phyloP scores from a whole-genome alignment of 78 protist species.

The Blattamonas nauphoetae region DNA sequence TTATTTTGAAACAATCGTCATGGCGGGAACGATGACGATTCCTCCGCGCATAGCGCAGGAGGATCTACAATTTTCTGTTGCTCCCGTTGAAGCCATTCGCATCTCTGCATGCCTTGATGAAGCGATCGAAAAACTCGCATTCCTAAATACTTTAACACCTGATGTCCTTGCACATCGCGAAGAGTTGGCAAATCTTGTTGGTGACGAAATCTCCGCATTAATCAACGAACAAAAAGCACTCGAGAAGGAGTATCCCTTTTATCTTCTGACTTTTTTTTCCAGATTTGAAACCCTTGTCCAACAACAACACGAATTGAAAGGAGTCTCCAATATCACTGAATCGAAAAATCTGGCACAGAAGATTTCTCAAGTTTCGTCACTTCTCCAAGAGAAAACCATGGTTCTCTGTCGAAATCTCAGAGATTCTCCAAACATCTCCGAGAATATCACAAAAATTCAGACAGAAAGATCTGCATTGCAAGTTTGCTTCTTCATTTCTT shows the following conservation, averaged over 20 bases:
- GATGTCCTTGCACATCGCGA: constrained; percentile 38
- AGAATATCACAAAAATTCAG: constrained; percentile 25
- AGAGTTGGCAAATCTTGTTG: constrained; percentile 25
- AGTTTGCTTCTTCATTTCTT: no score
- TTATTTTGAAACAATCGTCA: no score
- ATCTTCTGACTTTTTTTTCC: not conserved
- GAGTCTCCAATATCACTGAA: not conserved
- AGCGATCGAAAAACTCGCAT: constrained; percentile 21
- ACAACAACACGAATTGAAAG: constrained; percentile 14
- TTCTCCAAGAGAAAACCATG: constrained; percentile 18
- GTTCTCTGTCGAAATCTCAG: constrained; percentile 17
- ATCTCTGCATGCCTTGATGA: constrained; percentile 17
- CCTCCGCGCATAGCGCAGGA: not conserved
- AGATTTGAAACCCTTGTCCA: constrained; percentile 16
- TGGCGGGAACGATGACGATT: not conserved
- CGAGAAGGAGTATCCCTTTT: not conserved
- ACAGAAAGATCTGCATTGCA: not conserved
- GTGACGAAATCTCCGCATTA: constrained; percentile 17
- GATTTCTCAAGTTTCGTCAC: not conserved
- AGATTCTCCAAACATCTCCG: constrained; percentile 24
- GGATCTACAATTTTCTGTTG: not conserved
- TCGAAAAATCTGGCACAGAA: not conserved
- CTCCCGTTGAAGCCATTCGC: constrained; percentile 12
- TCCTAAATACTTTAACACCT: constrained; percentile 23
- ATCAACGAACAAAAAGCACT: constrained; percentile 8